Evolutionary conservation across 1,284 basidiomycete genomes (phyloP), one percentile per base, ranked within the genome.

Genomic region (Anthracocystis panici-leucophaei): DNA sequence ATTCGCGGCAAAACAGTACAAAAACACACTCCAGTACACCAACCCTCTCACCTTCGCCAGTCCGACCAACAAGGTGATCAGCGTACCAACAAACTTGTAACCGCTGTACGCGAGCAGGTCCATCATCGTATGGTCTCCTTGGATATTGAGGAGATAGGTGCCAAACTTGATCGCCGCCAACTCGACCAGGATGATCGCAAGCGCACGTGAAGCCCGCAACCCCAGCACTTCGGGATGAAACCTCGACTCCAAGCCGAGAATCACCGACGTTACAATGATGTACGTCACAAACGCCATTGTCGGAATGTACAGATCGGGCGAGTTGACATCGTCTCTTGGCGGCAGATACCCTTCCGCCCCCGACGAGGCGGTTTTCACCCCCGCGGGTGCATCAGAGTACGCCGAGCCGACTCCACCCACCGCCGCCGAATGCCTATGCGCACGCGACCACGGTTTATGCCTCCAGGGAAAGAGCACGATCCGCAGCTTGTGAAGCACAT

Each of bases 271-370:
- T 5, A 97, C 88, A 25, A 99, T 91, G 75, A 97, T 92, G 85
- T 98, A 99, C 0, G 97, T 98, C 21, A 97, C 93, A 29, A 99
- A 89, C 0, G 95, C 93, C 96, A 99, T 99, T 20, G 91, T 88
- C 5, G 97, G 96, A 72, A 99, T 98, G 86, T 99, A 99, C 25
- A 98, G 87, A 86, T 99, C 96, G 0, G 97, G 96, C 58, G 91
- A 92, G 84, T 99, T 99, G 77, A 98, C 90, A 84, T 99, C 96
- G 51, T 98, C 95, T 59, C 96, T 87, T 0, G 96, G 97, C 3
- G 93, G 88, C 60, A 92, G 90, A 89, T 91, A 98, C 8, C 80
- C 79, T 27, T 79, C 74, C 1, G 57, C 52, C 2, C 68, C 73
- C 2, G 60, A 59, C n/a, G 62, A 57, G 3, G 57, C 65, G 5